Evolutionary conservation across 1,284 basidiomycete species (phyloP), one percentile per base, ranked within the genome.

Genomic region (Cutaneotrichosporon sp.): DNA sequence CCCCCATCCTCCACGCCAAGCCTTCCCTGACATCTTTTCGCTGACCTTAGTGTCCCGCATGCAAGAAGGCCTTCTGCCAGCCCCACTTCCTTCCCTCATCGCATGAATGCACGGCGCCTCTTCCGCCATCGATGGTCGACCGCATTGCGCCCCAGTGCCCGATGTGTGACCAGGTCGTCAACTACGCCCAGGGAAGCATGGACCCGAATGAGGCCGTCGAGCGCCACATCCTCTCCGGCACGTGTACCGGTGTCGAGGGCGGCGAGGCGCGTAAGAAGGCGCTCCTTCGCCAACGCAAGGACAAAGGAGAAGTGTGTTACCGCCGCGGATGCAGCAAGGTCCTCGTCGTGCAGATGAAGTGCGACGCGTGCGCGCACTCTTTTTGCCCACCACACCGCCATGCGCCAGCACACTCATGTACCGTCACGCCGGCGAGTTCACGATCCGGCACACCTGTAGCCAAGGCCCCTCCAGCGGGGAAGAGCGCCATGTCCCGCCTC

Each of bases 91-190:
- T 77, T 4, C 76, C 79, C 18, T 73, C 74, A 7, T 68, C 70
- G 32, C 80, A 81, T 62, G 36, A 65, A 2, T 81, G 80, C 61
- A 73, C 70, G 0, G 69, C 77, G 2, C 78, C 78, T 1, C 71
- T 80, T 11, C 79, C 79, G 18, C 53, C 75, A 13, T 74, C 72
- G 22, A 77, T 77, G 73, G 66, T 77, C 40, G 76, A 81, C 70
- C 72, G 80, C 10, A 78, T 77, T 57, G 78, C 80, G 0, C 80
- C 80, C 0, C 67, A 72, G 52, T 81, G 80, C 56, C 80, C 80
- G 7, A 65, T 81, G 58, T 81, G 80, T 62, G 65, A 75, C 66
- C 62, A 72, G 60, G 72, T 76, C 47, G 78, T 80, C 18, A 68
- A 73, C 11, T 76, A 74, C 32, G 64, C 71, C 0, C 68, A 72